Evolutionary conservation across 495 filamentous ascomycete genomes (phyloP), one percentile per base, ranked within the genome.

Genomic region (Staphylotrichum tortipilum): DNA sequence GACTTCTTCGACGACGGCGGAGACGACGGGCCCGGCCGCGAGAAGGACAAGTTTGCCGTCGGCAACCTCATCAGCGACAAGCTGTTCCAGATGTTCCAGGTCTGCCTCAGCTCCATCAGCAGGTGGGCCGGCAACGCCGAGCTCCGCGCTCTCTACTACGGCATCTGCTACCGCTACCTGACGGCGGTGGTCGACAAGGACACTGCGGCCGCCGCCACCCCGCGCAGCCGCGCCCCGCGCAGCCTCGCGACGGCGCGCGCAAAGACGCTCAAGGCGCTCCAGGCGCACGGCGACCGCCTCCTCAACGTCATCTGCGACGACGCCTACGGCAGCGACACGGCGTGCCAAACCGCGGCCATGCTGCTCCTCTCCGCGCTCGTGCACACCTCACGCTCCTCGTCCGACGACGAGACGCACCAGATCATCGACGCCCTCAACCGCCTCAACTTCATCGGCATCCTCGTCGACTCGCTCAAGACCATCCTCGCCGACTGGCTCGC

Each of bases 281-380:
- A 85, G 55, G 67, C 78, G 15, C 77, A 84, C 29, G 89, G 92
- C 44, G 83, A 87, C 52, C 77, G 81, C 47, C 71, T 95, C 7
- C 75, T 97, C 41, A 87, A 92, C 59, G 80, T 86, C 12, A 76
- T 95, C 49, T 96, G 89, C 62, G 91, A 97, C 63, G 92, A 99
- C 72, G 92, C 89, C 44, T 88, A 89, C 64, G 81, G 81, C 51
- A 88, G 88, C 15, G 84, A 90, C 62, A 79, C 84, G 18, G 76
- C 74, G 19, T 92, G 87, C 60, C 83, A 90, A 48, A 82, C 90
- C 14, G 81, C 90, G 4, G 87, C 92, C 28, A 73, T 95, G 29
- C 75, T 95, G 23, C 62, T 83, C 22, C 69, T 96, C 19, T 69
- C 88, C 23, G 82, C 84, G 19, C 70, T 88, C 15, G 71, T 95